phyloP scores from a whole-genome alignment of 2,329 filamentous ascomycete species.

The Epichloe baconii region DNA sequence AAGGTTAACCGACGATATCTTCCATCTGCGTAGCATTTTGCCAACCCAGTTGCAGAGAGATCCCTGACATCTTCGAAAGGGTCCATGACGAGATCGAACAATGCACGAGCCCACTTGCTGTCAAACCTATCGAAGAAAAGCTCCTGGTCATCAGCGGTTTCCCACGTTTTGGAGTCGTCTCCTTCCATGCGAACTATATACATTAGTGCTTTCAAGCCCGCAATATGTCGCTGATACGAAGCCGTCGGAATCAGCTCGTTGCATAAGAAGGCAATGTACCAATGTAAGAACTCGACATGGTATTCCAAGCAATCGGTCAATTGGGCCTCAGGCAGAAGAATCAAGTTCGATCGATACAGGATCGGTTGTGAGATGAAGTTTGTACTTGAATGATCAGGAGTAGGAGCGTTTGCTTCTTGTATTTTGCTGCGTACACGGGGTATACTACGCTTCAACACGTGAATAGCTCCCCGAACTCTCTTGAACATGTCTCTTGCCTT shows the following conservation, averaged over 20 bases:
- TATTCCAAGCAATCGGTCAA: slow-evolving; percentile 28
- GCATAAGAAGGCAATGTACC: slow-evolving; percentile 62
- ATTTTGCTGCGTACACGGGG: slow-evolving; percentile 21
- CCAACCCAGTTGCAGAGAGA: slow-evolving; percentile 36
- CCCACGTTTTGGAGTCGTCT: slow-evolving; percentile 33
- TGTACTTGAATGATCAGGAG: background rate
- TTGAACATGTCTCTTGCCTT: slow-evolving; percentile 65
- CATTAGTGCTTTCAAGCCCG: slow-evolving; percentile 57
- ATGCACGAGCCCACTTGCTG: slow-evolving; percentile 41
- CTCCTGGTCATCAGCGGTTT: slow-evolving; percentile 24
- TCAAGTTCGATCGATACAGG: slow-evolving; percentile 26
- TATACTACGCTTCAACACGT: slow-evolving; percentile 36
- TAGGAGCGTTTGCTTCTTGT: slow-evolving; percentile 18
- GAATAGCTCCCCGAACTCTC: slow-evolving; percentile 55
- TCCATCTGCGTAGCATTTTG: slow-evolving; percentile 31
- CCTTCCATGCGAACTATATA: slow-evolving; percentile 57
- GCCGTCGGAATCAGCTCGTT: slow-evolving; percentile 65
- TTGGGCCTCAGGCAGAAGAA: slow-evolving; percentile 24
- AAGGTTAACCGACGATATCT: slow-evolving; percentile 18
- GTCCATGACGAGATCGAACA: slow-evolving; percentile 73
- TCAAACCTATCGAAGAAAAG: slow-evolving; percentile 32
- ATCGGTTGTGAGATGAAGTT: slow-evolving; percentile 15
- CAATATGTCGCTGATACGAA: slow-evolving; percentile 83
- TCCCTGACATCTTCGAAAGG: slow-evolving; percentile 86
- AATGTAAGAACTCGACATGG: slow-evolving; percentile 54